Evolutionary conservation across 306 rosid species (phyloP).

Genomic region (Pyrus pyrifolia): DNA sequence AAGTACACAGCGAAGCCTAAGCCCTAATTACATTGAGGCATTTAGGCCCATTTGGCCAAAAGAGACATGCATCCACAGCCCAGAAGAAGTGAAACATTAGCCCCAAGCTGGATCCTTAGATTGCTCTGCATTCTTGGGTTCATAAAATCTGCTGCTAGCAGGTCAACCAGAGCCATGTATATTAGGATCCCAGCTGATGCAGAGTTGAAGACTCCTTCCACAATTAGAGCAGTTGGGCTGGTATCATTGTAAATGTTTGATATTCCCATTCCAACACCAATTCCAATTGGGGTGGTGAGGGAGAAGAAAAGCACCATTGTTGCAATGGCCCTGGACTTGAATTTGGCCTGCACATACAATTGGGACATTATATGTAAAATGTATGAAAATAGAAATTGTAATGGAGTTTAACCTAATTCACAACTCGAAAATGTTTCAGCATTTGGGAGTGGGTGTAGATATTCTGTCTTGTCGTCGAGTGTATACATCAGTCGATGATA

Average conservation of each 20-base stretch:
- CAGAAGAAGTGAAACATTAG: constrained; percentile 42
- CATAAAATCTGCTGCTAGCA: constrained; percentile 60
- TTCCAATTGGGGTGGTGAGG: constrained; percentile 58
- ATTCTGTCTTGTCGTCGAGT: too few species aligned
- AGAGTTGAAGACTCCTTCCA: constrained; percentile 54
- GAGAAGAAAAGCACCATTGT: constrained; percentile 60
- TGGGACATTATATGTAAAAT: background rate
- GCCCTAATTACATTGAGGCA: background rate
- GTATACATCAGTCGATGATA: background rate
- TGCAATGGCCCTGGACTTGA: constrained; percentile 29
- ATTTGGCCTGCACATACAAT: constrained; percentile 38
- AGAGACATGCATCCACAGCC: constrained; percentile 54
- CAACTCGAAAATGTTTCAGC: background rate
- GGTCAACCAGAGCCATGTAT: constrained; percentile 69
- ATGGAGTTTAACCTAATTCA: background rate
- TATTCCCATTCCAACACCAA: constrained; percentile 50
- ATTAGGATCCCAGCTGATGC: constrained; percentile 62
- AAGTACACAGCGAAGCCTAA: background rate
- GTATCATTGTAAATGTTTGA: constrained; percentile 41
- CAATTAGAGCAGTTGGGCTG: constrained; percentile 39
- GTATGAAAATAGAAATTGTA: background rate
- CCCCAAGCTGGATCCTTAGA: constrained; percentile 49
- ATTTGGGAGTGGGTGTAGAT: background rate
- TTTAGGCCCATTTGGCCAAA: constrained; percentile 43
- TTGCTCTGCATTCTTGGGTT: constrained; percentile 38